phyloP scores from a whole-genome alignment of 768 basidiomycete genomes.

The Xerocomus spinulosus region DNA sequence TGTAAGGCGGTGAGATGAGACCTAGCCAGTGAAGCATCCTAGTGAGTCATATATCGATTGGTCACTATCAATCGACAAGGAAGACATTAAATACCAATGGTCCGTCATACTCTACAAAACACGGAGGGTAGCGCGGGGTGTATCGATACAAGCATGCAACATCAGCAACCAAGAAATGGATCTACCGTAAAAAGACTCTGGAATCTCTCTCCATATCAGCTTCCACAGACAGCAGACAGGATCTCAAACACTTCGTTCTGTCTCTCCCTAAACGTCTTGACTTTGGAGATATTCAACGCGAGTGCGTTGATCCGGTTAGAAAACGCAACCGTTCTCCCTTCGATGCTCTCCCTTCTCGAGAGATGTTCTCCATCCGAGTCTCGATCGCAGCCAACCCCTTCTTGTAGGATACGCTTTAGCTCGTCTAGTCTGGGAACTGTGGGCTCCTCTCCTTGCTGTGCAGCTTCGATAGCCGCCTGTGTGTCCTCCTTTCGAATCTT shows the following conservation, averaged over 20 bases:
- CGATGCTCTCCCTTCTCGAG: conserved; percentile 43
- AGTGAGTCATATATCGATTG: background rate
- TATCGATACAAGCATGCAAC: conserved; percentile 2
- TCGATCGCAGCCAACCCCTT: conserved; percentile 48
- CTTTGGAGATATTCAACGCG: conserved; percentile 62
- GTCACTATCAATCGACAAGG: background rate
- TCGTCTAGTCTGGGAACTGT: conserved; percentile 51
- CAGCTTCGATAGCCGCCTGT: conserved; percentile 41
- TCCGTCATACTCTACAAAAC: conserved; percentile 1
- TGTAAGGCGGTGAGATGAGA: no score
- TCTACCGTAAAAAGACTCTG: background rate
- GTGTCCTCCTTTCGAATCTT: conserved; percentile 54
- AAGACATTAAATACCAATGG: background rate
- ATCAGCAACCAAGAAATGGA: background rate
- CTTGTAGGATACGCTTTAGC: conserved; percentile 52
- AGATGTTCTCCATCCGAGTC: conserved; percentile 21
- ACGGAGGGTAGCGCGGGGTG: background rate
- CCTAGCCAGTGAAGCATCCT: no score
- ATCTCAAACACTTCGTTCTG: conserved; percentile 70
- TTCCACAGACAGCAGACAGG: conserved; percentile 21
- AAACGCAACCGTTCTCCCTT: conserved; percentile 65
- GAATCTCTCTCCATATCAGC: conserved; percentile 1
- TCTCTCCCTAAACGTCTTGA: conserved; percentile 68
- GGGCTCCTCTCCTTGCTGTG: conserved; percentile 31
- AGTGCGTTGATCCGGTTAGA: conserved; percentile 75